Conservation (phyloP, 1,284 basidiomycete genomes). For the Irpex sp. region DNA sequence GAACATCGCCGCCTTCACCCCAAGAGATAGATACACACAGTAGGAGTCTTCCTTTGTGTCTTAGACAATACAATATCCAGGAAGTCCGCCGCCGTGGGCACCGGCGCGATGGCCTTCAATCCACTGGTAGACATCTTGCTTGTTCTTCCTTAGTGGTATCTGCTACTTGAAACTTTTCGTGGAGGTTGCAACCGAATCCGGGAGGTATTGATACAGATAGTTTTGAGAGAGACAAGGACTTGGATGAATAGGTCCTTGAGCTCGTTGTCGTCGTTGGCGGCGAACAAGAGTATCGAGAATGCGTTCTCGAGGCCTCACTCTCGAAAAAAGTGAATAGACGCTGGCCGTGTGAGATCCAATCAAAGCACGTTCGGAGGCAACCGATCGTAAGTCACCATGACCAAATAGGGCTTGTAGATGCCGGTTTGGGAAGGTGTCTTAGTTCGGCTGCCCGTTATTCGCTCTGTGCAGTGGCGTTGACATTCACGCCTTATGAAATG, state of each 20-base stretch:
- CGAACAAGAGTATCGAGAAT: not conserved
- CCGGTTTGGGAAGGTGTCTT: not conserved
- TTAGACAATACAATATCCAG: slow-evolving; percentile 92
- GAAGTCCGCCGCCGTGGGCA: slow-evolving; percentile 93
- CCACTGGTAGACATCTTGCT: slow-evolving; percentile 77
- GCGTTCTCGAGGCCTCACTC: not conserved
- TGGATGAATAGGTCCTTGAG: slow-evolving; percentile 12
- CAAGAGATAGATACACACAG: slow-evolving; percentile 44
- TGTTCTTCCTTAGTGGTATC: not conserved
- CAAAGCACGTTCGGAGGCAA: not conserved
- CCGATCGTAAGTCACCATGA: not conserved
- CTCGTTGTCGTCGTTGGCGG: slow-evolving; percentile 5
- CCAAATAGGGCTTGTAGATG: not conserved
- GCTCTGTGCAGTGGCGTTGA: too few relatives aligned
- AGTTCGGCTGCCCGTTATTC: not conserved
- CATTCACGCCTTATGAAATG: too few relatives aligned
- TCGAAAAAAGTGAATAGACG: not conserved
- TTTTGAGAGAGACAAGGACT: slow-evolving; percentile 2
- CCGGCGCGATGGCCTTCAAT: slow-evolving; percentile 93
- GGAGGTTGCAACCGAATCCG: not conserved
- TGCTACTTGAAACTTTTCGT: not conserved
- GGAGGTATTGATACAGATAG: not conserved
- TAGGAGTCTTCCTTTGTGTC: slow-evolving; percentile 96
- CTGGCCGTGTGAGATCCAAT: not conserved
- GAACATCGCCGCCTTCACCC: too few relatives aligned